Base-by-base conservation (phyloP, 345 rosid genomes). In the Eucalyptus sp. region DNA sequence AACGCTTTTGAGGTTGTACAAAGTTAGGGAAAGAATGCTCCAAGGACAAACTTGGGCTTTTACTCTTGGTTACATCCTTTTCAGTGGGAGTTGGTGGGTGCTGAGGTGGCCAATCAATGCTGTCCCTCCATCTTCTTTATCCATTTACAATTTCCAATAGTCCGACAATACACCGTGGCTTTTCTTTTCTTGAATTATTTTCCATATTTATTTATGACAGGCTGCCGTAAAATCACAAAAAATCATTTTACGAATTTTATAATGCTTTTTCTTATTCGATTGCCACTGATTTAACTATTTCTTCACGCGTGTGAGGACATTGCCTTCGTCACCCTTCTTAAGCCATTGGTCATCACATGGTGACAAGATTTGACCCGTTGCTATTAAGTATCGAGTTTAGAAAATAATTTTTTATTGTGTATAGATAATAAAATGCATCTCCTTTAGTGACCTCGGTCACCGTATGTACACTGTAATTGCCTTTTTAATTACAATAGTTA, bases 381-480 rank as follows among this genome's bases (percentile, higher is more conserved):
- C 10, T 66, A 31, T 31, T 7, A 66, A 27, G 6, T 29, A 62
- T 62, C 16, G 16, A 27, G 33, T 66, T 33, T 66, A 15, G 41
- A 66, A 66, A 66, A 14, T 66, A 11, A n/a, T 15, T 16, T n/a
- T 66, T 7, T 0, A 15, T 66, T 31, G 22, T 31, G 31, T 8
- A 31, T 66, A 31, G 41, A 66, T 31, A 31, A 66, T 31, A 31
- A 66, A 31, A 64, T 0, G 5, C 0, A 2, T 66, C 20, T 66
- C 79, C 17, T 66, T 66, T 8, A 31, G 33, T 14, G 79, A 66
- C 20, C 22, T 31, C 17, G 33, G 9, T 66, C 79, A n/a, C 22
- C 22, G 3, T 66, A 8, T 66, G 20, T 8, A 0, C 2, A 15
- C 6, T 16, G 18, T 31, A 33, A 31, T 6, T 9, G 6, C 20